A percentile compares a stretch with the other conserved stretches of the same genome.
phyloP scores from a whole-genome alignment of 495 filamentous ascomycete genomes.

The Penicillium goetzii region DNA sequence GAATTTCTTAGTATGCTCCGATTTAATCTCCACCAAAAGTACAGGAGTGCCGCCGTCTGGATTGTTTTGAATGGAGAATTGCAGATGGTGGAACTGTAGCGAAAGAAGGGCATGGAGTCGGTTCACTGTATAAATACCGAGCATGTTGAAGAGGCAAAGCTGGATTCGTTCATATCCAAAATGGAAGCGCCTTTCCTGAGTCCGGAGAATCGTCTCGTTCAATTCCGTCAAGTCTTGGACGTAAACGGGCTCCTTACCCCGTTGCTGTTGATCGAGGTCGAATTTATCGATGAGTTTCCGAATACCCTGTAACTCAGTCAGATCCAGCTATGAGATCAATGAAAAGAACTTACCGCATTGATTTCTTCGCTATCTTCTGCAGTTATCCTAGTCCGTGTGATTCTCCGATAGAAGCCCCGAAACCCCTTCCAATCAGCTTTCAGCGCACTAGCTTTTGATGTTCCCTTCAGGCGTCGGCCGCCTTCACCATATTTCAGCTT shows the following conservation, averaged over 20 bases:
- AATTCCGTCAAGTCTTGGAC: conserved; percentile 32
- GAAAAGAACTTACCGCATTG: conserved; percentile 23
- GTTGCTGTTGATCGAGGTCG: conserved; percentile 21
- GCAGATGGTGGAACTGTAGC: conserved; percentile 28
- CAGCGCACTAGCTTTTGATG: conserved; percentile 23
- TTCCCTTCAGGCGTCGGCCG: conserved; percentile 19
- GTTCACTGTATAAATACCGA: conserved; percentile 29
- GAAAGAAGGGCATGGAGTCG: conserved; percentile 23
- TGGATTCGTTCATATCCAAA: conserved; percentile 30
- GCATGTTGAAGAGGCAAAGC: conserved; percentile 26
- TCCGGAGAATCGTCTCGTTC: conserved; percentile 11
- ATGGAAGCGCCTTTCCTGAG: conserved; percentile 23
- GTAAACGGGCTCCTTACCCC: conserved; percentile 28
- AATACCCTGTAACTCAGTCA: conserved; percentile 16
- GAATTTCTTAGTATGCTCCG: conserved; percentile 25
- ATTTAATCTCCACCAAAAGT: conserved; percentile 27
- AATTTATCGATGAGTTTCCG: conserved; percentile 16
- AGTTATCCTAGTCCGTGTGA: conserved; percentile 24
- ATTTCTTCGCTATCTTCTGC: conserved; percentile 31
- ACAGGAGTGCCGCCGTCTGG: conserved; percentile 27
- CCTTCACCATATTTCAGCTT: conserved; percentile 21
- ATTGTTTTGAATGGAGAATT: conserved; percentile 10
- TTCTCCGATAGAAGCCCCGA: conserved; percentile 29
- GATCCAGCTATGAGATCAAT: conserved; percentile 5
- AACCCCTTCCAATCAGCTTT: conserved; percentile 27